Percentiles rank a stretch among this genome's conserved stretches.
phyloP scores from a whole-genome alignment of 768 basidiomycete genomes.

The Albatrellus ellisii region DNA sequence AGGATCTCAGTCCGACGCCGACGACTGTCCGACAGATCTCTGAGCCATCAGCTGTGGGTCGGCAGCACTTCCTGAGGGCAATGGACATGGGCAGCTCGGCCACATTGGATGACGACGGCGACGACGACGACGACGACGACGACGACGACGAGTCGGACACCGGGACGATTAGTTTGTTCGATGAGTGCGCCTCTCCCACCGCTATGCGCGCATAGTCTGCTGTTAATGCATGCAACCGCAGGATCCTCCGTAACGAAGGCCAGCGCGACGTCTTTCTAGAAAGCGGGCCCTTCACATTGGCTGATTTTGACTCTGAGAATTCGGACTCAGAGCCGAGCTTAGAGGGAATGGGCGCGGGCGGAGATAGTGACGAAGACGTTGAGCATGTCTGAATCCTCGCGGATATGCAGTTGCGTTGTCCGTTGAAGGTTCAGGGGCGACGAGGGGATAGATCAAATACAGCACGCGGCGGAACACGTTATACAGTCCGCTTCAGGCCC shows the following conservation, averaged over 20 bases:
- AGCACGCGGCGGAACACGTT: too few relatives aligned
- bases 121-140: conserved; percentile 33
- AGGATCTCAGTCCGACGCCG: conserved; percentile 33
- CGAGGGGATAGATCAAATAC: too few relatives aligned
- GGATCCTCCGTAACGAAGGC: conserved; percentile 49
- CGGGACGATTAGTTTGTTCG: conserved; percentile 52
- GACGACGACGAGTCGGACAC: conserved; percentile 28
- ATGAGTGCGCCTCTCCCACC: conserved; percentile 37
- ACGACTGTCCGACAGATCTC: conserved; percentile 33
- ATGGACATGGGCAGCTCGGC: conserved; percentile 17
- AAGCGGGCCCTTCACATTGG: not conserved
- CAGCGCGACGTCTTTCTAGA: conserved; percentile 38
- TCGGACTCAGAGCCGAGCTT: not conserved
- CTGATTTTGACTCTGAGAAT: not conserved
- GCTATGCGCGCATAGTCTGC: conserved; percentile 5
- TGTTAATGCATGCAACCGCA: conserved; percentile 17
- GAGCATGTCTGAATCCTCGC: too few relatives aligned
- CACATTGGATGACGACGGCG: conserved; percentile 19
- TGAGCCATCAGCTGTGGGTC: conserved; percentile 21
- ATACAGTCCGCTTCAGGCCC: too few relatives aligned
- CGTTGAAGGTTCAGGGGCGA: too few relatives aligned
- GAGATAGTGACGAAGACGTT: too few relatives aligned
- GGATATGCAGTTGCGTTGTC: too few relatives aligned
- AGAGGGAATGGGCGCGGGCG: too few relatives aligned
- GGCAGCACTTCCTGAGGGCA: conserved; percentile 25